Base-by-base conservation (phyloP, 1,284 basidiomycete species). In the Cutaneotrichosporon spelunceum region DNA sequence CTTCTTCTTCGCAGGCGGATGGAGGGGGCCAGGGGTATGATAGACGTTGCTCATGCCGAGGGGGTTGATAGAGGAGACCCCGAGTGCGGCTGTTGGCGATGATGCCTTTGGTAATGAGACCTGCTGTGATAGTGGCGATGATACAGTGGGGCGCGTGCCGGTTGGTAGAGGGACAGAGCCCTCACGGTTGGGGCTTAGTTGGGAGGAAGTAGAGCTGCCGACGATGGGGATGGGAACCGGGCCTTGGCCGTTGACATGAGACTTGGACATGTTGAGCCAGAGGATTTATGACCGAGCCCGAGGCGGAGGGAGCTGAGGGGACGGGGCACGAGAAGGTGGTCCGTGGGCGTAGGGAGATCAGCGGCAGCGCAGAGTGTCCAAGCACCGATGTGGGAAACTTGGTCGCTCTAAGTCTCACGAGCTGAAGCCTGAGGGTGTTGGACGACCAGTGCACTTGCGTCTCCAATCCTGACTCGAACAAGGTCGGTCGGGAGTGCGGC, bases 1-100 rank as follows among this genome's bases (percentile, higher is more conserved):
- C 49, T 56, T 64, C 57, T 61, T 63, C 44, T 52, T 60, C 9
- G 45, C n/a, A 23, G 44, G 7, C 26, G 23, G 53, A 34, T 45
- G 57, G 39, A 53, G 45, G 27, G 55, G 42, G 24, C 24, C 36
- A 6, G 49, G 55, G n/a, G 19, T 13, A 24, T 36, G 39, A 56
- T 53, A 36, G 39, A 26, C 44, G 45, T 24, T 26, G 13, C 9
- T 47, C 23, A 26, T 24, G 45, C 23, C n/a, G 4, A 42, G 39
- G 4, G 39, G 5, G 39, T 42, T 42, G 19, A 19, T 42, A 7
- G 39, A 19, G 39, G 39, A 42, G 19, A n/a, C 39, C 19, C 16
- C 39, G 39, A 42, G 39, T 16, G 16, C 2, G 19, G 39, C 4
- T 16, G 39, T n/a, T 5, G 2, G 19, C 3, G 39, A 7, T 19